Evolutionary conservation across 2,329 filamentous ascomycete genomes (phyloP).

Genomic region (Penicillium olsonii): DNA sequence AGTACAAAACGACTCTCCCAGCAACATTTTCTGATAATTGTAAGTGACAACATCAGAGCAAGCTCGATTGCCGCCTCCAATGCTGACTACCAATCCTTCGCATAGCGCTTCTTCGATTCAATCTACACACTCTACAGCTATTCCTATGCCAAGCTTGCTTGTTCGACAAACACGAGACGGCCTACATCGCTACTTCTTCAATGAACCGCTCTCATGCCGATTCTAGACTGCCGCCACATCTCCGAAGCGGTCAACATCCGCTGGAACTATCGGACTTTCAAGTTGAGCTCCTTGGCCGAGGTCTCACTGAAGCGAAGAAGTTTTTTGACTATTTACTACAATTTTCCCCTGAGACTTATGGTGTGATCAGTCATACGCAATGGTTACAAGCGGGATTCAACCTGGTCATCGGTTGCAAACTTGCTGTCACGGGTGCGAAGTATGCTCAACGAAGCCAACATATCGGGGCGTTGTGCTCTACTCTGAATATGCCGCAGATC

Average conservation of each 20-base stretch:
- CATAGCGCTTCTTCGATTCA: not conserved
- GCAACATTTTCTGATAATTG: not conserved
- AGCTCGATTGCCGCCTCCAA: not conserved
- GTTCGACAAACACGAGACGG: constrained; percentile 5
- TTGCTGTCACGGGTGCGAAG: constrained; percentile 1
- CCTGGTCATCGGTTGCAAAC: constrained; percentile 7
- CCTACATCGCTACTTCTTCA: not conserved
- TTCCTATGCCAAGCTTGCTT: constrained; percentile 7
- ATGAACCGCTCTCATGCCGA: not conserved
- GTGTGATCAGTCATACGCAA: not conserved
- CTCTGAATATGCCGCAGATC: not conserved
- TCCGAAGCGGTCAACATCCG: not conserved
- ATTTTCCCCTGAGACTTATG: not conserved
- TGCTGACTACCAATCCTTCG: not conserved
- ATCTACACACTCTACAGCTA: constrained; percentile 2
- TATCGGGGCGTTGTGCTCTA: not conserved
- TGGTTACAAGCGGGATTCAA: constrained; percentile 6
- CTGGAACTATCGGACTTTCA: not conserved
- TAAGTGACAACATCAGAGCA: not conserved
- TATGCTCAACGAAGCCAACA: constrained; percentile 1
- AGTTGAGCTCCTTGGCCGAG: not conserved
- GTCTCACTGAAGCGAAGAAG: constrained; percentile 1
- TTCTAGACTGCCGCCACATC: not conserved
- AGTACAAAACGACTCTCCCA: not conserved
- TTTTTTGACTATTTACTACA: constrained; percentile 1